Base-by-base conservation (phyloP, 2,329 filamentous ascomycete genomes). In the Myriangium duriaei region DNA sequence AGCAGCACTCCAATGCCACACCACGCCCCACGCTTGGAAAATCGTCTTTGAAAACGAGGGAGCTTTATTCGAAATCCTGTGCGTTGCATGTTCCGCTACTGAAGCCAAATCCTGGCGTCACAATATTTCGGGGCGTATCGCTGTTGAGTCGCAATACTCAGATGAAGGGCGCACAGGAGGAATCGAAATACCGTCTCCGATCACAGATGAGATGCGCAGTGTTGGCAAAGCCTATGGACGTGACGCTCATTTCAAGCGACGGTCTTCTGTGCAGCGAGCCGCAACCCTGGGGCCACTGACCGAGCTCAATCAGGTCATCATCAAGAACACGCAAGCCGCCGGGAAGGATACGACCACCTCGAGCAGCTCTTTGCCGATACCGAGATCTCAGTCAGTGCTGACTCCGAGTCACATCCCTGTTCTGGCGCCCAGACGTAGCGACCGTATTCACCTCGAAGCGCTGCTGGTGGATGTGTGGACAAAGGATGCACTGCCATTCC, bases 1-100 rank as follows among this genome's bases (percentile, higher is more conserved):
- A n/a, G 21, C 43, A 93, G 86, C 85, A 1, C 56, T 96, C 5
- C 85, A 88, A 65, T 95, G 86, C 51, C 79, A 91, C 45, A 83
- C 81, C 3, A 82, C 83, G 1, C 77, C 82, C 0, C 83, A 83
- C 56, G 91, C 86, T 1, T 96, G 87, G 88, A 98, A 96, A 55
- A 52, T 95, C 9, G 69, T 84, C 2, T 95, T 96, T 51, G 79
- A 91, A 54, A 74, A 74, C 46, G 70, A 80, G 40, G 73, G 81
- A 47, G 76, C 81, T 42, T 65, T 88, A 37, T 88, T 83, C 54
- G 88, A 96, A 58, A 61, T 94, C 11, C 76, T 95, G 29, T 69
- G 94, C 61, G 92, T 81, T 47, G 88, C 86, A 24, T 94, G 86
- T 50, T 88, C 81, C 1, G 67, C 75, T 1, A 74, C 71, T 29